phyloP scores from a whole-genome alignment of 129 eudicot genomes.

The Rutidosis leptorrhynchoides region DNA sequence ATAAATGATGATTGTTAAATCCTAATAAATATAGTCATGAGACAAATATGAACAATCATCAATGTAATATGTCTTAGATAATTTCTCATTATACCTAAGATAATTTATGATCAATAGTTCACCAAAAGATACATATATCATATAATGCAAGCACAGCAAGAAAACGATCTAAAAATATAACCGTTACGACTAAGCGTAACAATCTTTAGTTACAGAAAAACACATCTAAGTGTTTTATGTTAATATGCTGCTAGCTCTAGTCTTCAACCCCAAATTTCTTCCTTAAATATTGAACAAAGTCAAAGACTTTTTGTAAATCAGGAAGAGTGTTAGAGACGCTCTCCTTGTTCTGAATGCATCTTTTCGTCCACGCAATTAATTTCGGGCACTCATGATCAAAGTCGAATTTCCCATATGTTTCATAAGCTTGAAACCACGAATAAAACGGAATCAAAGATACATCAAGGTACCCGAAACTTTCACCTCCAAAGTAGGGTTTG shows the following conservation, averaged over 20 bases:
- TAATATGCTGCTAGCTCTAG: conserved; percentile 15
- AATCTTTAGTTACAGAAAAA: conserved; percentile 9
- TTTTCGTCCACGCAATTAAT: conserved; percentile 46
- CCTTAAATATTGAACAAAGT: conserved; percentile 19
- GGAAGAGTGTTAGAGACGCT: conserved; percentile 44
- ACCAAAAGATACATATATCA: not conserved
- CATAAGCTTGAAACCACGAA: conserved; percentile 46
- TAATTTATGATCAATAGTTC: not conserved
- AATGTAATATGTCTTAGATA: not conserved
- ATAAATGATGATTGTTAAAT: not conserved
- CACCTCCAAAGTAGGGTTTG: conserved; percentile 51
- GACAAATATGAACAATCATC: not conserved
- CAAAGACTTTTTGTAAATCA: conserved; percentile 25
- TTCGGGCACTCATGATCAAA: conserved; percentile 48
- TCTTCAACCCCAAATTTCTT: conserved; percentile 22
- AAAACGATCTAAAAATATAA: conserved; percentile 1
- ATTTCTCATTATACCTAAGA: not conserved
- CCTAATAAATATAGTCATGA: too few species aligned
- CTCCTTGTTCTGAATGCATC: conserved; percentile 44
- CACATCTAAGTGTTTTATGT: not conserved
- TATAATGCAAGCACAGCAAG: conserved; percentile 18
- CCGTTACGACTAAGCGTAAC: not conserved
- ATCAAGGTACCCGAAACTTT: conserved; percentile 36
- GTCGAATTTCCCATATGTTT: conserved; percentile 42
- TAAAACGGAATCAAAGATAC: conserved; percentile 41